Conservation (phyloP, 2,329 filamentous ascomycete species). For the Colletotrichum orbiculare region DNA sequence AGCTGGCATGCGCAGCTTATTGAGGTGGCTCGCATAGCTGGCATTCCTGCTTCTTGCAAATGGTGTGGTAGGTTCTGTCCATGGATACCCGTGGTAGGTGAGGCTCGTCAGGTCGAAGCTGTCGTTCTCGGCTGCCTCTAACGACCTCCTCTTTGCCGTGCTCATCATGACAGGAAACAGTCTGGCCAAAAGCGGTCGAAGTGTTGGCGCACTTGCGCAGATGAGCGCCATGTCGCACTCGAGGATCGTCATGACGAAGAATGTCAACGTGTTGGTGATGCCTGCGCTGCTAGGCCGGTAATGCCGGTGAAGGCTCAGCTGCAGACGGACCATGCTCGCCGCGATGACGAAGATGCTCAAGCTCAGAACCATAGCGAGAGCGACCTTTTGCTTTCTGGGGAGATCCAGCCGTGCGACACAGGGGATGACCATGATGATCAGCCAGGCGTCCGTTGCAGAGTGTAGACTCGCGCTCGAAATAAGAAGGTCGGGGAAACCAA, state of each 20-base stretch:
- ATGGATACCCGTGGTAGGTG: constrained; percentile 47
- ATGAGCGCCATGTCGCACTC: constrained; percentile 50
- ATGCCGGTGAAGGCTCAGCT: constrained; percentile 44
- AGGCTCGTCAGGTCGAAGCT: constrained; percentile 44
- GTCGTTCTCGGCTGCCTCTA: constrained; percentile 25
- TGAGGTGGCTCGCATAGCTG: constrained; percentile 36
- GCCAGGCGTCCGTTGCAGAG: constrained; percentile 57
- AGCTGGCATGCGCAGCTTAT: constrained; percentile 28
- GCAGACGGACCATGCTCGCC: constrained; percentile 47
- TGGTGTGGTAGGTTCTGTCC: constrained; percentile 40
- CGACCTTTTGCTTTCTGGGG: constrained; percentile 55
- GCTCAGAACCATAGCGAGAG: constrained; percentile 56
- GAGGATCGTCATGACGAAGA: constrained; percentile 50
- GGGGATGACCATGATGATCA: constrained; percentile 56
- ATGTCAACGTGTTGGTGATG: constrained; percentile 43
- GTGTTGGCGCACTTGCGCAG: constrained; percentile 48
- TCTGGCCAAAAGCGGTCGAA: constrained; percentile 44
- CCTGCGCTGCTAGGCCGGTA: constrained; percentile 38
- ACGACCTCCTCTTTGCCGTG: constrained; percentile 30
- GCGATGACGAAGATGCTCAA: constrained; percentile 54
- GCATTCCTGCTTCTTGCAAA: constrained; percentile 38
- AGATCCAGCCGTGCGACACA: constrained; percentile 52
- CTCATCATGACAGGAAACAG: constrained; percentile 42
- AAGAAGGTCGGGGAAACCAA: constrained; percentile 53
- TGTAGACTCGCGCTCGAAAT: constrained; percentile 58